Evolutionary conservation across 805 yeast genomes (phyloP).

Genomic region (Nakazawaea wickerhamii): DNA sequence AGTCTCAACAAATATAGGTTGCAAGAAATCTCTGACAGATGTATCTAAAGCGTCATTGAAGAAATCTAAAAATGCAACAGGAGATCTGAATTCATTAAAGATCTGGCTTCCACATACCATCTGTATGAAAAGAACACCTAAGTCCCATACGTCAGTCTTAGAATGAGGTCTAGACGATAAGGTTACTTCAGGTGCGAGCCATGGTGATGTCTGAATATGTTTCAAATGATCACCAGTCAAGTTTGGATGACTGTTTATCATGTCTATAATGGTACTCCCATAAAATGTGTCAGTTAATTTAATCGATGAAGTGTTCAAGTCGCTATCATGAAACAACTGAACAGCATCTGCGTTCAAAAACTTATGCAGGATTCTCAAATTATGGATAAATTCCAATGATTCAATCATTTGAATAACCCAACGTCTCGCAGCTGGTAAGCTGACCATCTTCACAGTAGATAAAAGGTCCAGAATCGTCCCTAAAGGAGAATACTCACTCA

Average conservation of each 20-base stretch:
- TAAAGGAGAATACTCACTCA: constrained; percentile 58
- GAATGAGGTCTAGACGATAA: constrained; percentile 49
- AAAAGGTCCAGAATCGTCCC: constrained; percentile 62
- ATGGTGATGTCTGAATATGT: constrained; percentile 29
- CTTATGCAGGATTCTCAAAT: constrained; percentile 77
- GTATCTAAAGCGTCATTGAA: constrained; percentile 37
- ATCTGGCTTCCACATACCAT: constrained; percentile 57
- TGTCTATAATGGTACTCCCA: constrained; percentile 42
- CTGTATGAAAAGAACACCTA: constrained; percentile 74
- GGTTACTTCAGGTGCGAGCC: constrained; percentile 80
- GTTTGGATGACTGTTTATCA: constrained; percentile 29
- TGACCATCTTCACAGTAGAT: constrained; percentile 60
- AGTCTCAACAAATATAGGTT: constrained; percentile 57
- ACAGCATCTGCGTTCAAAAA: constrained; percentile 58
- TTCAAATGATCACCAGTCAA: constrained; percentile 6
- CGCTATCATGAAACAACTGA: constrained; percentile 41
- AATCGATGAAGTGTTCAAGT: constrained; percentile 49
- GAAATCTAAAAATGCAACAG: constrained; percentile 54
- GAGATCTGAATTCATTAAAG: constrained; percentile 49
- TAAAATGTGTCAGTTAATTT: constrained; percentile 58
- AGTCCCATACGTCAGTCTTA: constrained; percentile 90
- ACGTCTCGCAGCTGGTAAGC: constrained; percentile 70
- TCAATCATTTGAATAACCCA: constrained; percentile 89
- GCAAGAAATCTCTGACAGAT: constrained; percentile 60
- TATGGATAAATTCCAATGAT: constrained; percentile 79